These are phyloP conservation scores for Helenozyma baotianmanensis DNA, from an alignment of 805 yeast species.

Conservation along the genomic window DNA sequence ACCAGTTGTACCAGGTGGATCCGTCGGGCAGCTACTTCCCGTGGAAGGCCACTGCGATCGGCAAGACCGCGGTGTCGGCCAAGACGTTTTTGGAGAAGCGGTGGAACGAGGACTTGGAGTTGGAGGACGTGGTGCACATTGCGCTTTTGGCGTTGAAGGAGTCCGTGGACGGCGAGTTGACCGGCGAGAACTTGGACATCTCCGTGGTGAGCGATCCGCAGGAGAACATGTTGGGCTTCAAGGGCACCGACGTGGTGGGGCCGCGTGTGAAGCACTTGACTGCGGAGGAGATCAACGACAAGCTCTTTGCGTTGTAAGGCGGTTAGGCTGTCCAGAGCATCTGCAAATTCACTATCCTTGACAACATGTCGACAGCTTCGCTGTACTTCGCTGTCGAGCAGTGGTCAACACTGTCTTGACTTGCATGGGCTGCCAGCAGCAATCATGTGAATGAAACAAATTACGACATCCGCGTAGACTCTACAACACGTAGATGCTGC, in stretches of 20 bases:
- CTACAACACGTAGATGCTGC: too few species aligned
- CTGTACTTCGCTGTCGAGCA: too few species aligned
- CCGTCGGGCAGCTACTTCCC: slow-evolving; percentile 98
- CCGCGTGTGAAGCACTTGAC: slow-evolving; percentile 85
- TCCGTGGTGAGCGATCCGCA: slow-evolving; percentile 81
- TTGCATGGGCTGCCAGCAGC: too few species aligned
- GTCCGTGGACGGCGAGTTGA: slow-evolving; percentile 96
- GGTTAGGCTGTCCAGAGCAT: neutral
- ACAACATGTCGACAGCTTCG: too few species aligned
- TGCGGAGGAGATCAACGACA: slow-evolving; percentile 91
- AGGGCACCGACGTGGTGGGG: slow-evolving; percentile 78
- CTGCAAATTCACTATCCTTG: too few species aligned
- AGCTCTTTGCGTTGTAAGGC: slow-evolving; percentile 77
- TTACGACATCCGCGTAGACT: too few species aligned
- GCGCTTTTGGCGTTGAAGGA: slow-evolving; percentile 92
- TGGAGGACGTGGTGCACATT: slow-evolving; percentile 97
- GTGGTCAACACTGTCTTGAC: too few species aligned
- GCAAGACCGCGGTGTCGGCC: slow-evolving; percentile 93
- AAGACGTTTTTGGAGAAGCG: slow-evolving; percentile 96
- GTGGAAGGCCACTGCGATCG: slow-evolving; percentile 99
- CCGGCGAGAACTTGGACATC: slow-evolving; percentile 92
- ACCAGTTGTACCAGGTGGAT: slow-evolving; percentile 90
- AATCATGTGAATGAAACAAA: too few species aligned
- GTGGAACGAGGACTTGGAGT: slow-evolving; percentile 95
- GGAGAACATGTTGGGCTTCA: slow-evolving; percentile 75